Evolutionary conservation across 148 eudicot genomes (phyloP).

Genomic region (Fallopia convolvulus): DNA sequence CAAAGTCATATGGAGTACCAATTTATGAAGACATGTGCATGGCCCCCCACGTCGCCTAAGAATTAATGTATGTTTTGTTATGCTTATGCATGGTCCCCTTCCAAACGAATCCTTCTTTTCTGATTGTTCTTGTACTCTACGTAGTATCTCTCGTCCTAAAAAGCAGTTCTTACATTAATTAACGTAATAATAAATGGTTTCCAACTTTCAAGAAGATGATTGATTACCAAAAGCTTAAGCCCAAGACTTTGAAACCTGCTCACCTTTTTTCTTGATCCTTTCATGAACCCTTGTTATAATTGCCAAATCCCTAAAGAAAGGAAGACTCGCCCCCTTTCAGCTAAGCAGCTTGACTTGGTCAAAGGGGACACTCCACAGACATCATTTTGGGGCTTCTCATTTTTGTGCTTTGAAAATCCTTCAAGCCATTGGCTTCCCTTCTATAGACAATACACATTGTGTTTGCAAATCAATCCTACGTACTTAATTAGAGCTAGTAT

Average conservation of each 20-base stretch:
- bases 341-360: conserved; percentile 1
- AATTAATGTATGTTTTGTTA: background rate
- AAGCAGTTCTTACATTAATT: background rate
- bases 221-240: background rate
- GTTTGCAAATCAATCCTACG: too few relatives aligned
- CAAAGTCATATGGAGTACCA: background rate
- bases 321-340: background rate
- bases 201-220: background rate
- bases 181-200: too few relatives aligned
- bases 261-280: background rate
- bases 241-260: background rate
- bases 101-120: background rate
- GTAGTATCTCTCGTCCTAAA: background rate
- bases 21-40: background rate
- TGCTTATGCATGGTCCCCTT: background rate
- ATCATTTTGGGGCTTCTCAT: background rate
- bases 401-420: background rate
- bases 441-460: too few relatives aligned
- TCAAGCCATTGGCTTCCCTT: background rate
- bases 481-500: background rate
- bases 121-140: background rate
- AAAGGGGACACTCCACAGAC: background rate
- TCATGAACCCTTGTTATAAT: background rate
- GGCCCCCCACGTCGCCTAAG: background rate
- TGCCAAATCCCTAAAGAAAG: background rate